Percentiles rank a stretch among this genome's conserved stretches.
These are phyloP conservation scores for Wickerhamiella azymoides DNA, from an alignment of 805 yeast genomes.

Conservation along the genomic window DNA sequence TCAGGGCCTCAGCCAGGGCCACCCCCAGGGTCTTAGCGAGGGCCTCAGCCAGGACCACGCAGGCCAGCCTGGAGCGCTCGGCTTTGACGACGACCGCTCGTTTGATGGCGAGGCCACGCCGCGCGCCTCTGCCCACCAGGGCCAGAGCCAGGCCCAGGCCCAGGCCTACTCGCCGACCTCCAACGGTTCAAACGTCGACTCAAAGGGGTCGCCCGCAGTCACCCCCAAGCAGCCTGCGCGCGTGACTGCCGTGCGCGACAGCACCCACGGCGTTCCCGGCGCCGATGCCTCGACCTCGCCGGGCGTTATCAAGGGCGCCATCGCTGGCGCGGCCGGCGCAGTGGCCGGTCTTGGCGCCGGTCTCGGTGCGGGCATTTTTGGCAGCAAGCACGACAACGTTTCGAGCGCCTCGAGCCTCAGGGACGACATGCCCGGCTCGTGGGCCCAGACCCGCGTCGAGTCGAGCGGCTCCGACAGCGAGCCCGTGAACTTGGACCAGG, in stretches of 20 bases:
- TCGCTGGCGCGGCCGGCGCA: slow-evolving; percentile 4
- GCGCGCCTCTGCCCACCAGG: no score
- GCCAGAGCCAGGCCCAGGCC: no score
- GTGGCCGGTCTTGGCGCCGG: slow-evolving; percentile 7
- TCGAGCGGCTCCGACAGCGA: not conserved
- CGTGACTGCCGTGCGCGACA: not conserved
- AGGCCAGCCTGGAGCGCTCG: no score
- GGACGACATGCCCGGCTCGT: slow-evolving; percentile 7
- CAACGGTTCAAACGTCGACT: no score
- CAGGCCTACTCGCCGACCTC: no score
- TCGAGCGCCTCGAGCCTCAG: not conserved
- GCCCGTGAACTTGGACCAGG: no score
- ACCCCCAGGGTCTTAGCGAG: no score
- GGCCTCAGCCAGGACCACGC: no score
- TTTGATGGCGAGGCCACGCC: no score
- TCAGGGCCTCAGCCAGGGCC: no score
- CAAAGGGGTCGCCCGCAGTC: no score
- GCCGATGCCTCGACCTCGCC: not conserved
- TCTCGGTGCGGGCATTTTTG: slow-evolving; percentile 4
- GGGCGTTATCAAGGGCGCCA: slow-evolving; percentile 2
- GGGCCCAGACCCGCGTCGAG: slow-evolving; percentile 1
- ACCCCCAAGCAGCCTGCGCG: not conserved
- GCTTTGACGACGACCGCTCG: no score
- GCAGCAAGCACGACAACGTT: not conserved
- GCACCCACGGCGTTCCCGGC: not conserved